A percentile compares a stretch with the other conserved stretches of the same genome.
Conservation (phyloP, 1,284 basidiomycete genomes). For the Cutaneotrichosporon cavernicola region DNA sequence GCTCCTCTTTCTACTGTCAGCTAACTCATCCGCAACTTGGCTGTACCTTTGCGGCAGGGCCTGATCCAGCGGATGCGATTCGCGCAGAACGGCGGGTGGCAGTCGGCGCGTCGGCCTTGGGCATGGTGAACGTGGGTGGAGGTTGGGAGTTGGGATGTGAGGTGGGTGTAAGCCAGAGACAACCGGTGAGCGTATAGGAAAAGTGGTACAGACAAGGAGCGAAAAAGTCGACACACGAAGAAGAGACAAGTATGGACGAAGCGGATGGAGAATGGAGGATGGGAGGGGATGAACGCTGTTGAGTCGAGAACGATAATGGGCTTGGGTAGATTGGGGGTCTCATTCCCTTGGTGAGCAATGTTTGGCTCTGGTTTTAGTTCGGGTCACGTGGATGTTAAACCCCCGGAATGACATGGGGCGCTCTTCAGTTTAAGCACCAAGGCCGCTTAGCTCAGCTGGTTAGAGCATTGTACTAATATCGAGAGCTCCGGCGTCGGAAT, state of each 20-base stretch:
- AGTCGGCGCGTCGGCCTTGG: conserved; percentile 27
- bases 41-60: conserved; percentile 21
- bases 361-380: neutral
- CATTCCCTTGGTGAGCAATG: neutral
- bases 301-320: neutral
- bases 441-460: conserved; percentile 5
- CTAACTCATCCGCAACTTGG: neutral
- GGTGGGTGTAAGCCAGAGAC: neutral
- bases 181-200: neutral
- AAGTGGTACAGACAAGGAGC: neutral
- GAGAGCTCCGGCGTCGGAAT: neutral
- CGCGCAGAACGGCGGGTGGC: conserved; percentile 25
- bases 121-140: conserved; percentile 16
- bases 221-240: neutral
- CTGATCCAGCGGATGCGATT: conserved; percentile 39
- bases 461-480: conserved; percentile 4
- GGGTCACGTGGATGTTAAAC: no score
- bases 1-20: conserved; percentile 13
- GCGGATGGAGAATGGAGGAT: neutral
- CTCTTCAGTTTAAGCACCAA: neutral
- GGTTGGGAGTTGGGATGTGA: neutral
- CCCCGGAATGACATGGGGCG: no score
- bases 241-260: neutral
- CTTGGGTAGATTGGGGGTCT: neutral
- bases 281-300: neutral